Evolutionary conservation across 768 basidiomycete species (phyloP).

Genomic region (Suillus discolor): DNA sequence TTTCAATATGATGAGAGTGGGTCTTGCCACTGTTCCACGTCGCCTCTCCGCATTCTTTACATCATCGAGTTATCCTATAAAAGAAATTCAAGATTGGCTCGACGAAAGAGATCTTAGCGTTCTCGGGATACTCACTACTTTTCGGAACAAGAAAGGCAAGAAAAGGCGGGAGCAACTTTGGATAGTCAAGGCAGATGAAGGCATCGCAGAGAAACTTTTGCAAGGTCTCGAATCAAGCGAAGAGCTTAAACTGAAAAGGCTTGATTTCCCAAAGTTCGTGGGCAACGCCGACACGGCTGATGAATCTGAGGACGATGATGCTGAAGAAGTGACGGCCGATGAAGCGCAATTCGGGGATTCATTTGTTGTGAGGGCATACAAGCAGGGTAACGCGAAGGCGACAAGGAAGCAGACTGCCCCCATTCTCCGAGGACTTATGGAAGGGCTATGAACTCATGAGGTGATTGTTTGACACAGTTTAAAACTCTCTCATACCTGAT

Average conservation of each 20-base stretch:
- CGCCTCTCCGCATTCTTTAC: slow-evolving; percentile 50
- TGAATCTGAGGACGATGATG: slow-evolving; percentile 18
- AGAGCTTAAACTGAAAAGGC: slow-evolving; percentile 54
- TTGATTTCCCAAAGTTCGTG: slow-evolving; percentile 21
- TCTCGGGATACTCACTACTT: slow-evolving; percentile 82
- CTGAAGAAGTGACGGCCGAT: slow-evolving; percentile 12
- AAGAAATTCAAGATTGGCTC: slow-evolving; percentile 58
- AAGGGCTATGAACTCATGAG: slow-evolving; percentile 25
- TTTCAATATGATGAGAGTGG: slow-evolving; percentile 51
- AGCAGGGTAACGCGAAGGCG: slow-evolving; percentile 63
- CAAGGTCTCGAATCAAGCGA: slow-evolving; percentile 58
- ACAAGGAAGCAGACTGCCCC: slow-evolving; percentile 73
- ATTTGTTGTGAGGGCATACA: slow-evolving; percentile 51
- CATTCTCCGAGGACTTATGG: slow-evolving; percentile 60
- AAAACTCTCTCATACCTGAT: neutral
- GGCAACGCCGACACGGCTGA: neutral
- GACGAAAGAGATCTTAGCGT: slow-evolving; percentile 61
- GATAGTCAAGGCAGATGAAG: slow-evolving; percentile 47
- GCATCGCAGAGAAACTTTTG: slow-evolving; percentile 49
- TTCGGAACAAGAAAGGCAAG: slow-evolving; percentile 53
- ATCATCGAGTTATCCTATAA: slow-evolving; percentile 21
- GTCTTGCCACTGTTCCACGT: slow-evolving; percentile 83
- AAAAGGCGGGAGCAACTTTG: slow-evolving; percentile 69
- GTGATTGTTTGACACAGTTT: neutral
- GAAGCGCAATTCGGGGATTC: slow-evolving; percentile 27